A percentile compares a stretch with the other conserved stretches of the same genome.
Conservation (phyloP, 495 filamentous ascomycete genomes). For the Daldinia childiae region DNA sequence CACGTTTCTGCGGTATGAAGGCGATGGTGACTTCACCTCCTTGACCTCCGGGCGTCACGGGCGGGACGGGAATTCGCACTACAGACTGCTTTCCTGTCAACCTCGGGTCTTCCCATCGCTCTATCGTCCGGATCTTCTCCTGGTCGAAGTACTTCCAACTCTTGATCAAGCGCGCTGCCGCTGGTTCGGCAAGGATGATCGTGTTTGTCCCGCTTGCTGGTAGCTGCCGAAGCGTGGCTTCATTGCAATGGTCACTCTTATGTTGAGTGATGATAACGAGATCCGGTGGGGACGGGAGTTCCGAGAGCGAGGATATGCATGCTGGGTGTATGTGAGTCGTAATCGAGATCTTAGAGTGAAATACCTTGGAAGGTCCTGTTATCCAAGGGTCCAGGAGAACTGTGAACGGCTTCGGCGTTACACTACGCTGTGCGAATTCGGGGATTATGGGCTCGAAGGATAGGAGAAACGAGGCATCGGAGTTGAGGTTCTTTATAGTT, state of each 20-base stretch:
- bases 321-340: constrained; percentile 62
- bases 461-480: constrained; percentile 74
- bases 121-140: constrained; percentile 61
- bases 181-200: constrained; percentile 70
- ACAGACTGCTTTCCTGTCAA: constrained; percentile 51
- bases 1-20: constrained; percentile 67
- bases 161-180: constrained; percentile 67
- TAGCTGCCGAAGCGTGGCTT: constrained; percentile 71
- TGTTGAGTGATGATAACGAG: constrained; percentile 74
- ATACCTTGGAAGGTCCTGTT: constrained; percentile 66
- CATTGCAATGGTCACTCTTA: constrained; percentile 76
- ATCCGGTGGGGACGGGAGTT: constrained; percentile 67
- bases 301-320: constrained; percentile 66
- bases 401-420: constrained; percentile 63
- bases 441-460: constrained; percentile 64
- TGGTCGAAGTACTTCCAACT: constrained; percentile 72
- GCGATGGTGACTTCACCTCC: constrained; percentile 72
- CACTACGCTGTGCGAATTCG: constrained; percentile 37
- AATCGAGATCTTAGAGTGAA: constrained; percentile 69
- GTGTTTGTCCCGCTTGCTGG: constrained; percentile 60
- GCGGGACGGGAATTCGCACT: constrained; percentile 55
- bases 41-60: constrained; percentile 54
- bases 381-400: constrained; percentile 80
- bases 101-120: constrained; percentile 62
- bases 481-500: constrained; percentile 72